Conservation (phyloP, 108 stramenopile genomes). For the Chaetoceros tenuissimus region DNA sequence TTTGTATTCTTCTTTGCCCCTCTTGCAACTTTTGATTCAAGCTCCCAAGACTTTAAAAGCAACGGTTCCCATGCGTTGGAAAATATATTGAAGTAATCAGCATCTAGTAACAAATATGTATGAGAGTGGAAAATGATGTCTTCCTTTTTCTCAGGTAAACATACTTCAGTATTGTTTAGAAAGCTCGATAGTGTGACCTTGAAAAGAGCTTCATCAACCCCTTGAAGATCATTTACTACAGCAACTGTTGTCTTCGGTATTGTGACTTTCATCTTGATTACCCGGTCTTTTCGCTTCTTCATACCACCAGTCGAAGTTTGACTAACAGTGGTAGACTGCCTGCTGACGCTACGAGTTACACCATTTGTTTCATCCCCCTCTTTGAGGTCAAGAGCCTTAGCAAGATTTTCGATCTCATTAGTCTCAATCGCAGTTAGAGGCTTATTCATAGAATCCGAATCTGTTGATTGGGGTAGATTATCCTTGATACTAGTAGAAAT, state of each 20-base stretch:
- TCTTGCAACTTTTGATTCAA: conserved; percentile 48
- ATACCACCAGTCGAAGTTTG: neutral
- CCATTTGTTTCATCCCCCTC: conserved; percentile 7
- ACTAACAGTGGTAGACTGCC: neutral
- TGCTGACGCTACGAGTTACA: conserved; percentile 1
- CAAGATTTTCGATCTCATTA: conserved; percentile 44
- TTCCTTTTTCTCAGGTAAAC: neutral
- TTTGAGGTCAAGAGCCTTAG: conserved; percentile 43
- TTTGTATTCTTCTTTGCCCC: conserved; percentile 28
- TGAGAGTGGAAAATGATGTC: conserved; percentile 25
- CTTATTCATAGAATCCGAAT: neutral
- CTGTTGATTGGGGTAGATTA: conserved; percentile 17
- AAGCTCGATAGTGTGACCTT: conserved; percentile 48
- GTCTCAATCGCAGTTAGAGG: conserved; percentile 35
- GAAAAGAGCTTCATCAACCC: conserved; percentile 76
- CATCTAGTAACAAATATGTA: conserved; percentile 36
- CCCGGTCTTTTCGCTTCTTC: neutral
- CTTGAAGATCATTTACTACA: conserved; percentile 78
- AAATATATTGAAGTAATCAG: conserved; percentile 74
- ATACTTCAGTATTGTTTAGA: conserved; percentile 15
- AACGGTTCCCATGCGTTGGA: conserved; percentile 54
- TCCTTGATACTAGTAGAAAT: conserved; percentile 48
- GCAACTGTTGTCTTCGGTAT: conserved; percentile 53
- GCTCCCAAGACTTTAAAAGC: conserved; percentile 62
- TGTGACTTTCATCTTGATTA: conserved; percentile 42